Conservation (phyloP, 2,329 filamentous ascomycete genomes). For the Pyrenochaeta sp. region DNA sequence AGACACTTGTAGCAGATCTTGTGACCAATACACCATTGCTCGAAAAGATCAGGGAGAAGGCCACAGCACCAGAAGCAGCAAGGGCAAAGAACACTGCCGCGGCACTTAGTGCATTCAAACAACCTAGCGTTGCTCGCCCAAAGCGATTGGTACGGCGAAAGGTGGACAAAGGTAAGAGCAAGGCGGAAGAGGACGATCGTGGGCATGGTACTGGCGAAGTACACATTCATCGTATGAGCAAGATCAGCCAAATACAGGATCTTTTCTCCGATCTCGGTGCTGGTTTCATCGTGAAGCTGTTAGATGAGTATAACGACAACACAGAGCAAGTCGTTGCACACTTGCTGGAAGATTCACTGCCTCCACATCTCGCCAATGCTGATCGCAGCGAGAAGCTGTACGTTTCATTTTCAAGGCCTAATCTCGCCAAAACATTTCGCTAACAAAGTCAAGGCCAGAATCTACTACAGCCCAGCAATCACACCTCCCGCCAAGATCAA, state of each 20-base stretch:
- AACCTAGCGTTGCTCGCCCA: conserved; percentile 61
- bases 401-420: neutral
- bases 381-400: conserved; percentile 73
- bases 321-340: conserved; percentile 82
- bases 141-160: conserved; percentile 64
- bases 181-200: conserved; percentile 45
- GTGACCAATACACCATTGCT: conserved; percentile 82
- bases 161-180: conserved; percentile 72
- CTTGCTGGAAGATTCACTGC: conserved; percentile 79
- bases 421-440: neutral
- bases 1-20: conserved; percentile 80
- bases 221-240: conserved; percentile 82
- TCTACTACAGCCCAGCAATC: conserved; percentile 27
- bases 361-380: conserved; percentile 69
- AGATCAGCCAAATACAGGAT: conserved; percentile 91
- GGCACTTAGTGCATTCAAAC: conserved; percentile 66
- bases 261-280: conserved; percentile 88
- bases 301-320: conserved; percentile 81
- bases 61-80: conserved; percentile 60
- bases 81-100: conserved; percentile 69
- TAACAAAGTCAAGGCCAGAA: conserved; percentile 29
- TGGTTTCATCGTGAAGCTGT: conserved; percentile 78
- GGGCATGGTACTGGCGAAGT: conserved; percentile 57
- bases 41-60: conserved; percentile 65
- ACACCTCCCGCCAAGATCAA: conserved; percentile 66